Evolutionary conservation across 441 rosid species (phyloP).

Genomic region (Erysimum pusillum): DNA sequence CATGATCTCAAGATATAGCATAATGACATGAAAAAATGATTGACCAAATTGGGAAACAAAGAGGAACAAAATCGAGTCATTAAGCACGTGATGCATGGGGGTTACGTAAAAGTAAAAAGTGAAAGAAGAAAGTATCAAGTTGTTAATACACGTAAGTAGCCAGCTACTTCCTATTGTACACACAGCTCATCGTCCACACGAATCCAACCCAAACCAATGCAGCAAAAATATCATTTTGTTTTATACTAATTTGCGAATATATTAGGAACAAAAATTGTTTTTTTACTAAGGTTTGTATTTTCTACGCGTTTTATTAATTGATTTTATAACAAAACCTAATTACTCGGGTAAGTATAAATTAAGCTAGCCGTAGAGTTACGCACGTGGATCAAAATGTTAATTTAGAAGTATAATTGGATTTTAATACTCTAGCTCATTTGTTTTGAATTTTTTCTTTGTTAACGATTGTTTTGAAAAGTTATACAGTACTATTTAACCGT

Average conservation of each 20-base stretch:
- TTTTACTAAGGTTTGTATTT: neutral
- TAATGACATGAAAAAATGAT: slow-evolving; percentile 19
- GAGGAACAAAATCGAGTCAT: slow-evolving; percentile 40
- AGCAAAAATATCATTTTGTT: slow-evolving; percentile 18
- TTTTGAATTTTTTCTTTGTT: neutral
- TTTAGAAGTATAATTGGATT: neutral
- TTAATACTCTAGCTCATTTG: neutral
- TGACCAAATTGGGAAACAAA: slow-evolving; percentile 18
- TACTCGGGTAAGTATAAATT: slow-evolving; percentile 2
- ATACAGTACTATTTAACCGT: neutral
- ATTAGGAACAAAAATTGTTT: neutral
- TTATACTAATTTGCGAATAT: neutral
- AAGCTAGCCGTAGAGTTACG: neutral
- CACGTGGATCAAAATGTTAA: neutral
- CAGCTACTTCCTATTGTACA: slow-evolving; percentile 42
- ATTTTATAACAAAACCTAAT: neutral
- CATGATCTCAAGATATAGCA: neutral
- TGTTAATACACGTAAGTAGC: slow-evolving; percentile 33
- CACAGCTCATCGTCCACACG: slow-evolving; percentile 41
- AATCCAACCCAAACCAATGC: slow-evolving; percentile 23
- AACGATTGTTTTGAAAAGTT: too few relatives aligned
- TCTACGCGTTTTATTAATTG: neutral
- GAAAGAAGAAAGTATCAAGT: slow-evolving; percentile 24
- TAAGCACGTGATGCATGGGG: slow-evolving; percentile 47
- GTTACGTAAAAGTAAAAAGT: slow-evolving; percentile 30